Base-by-base conservation (phyloP, 2,329 filamentous ascomycete species). In the Aspergillus brasiliensis region DNA sequence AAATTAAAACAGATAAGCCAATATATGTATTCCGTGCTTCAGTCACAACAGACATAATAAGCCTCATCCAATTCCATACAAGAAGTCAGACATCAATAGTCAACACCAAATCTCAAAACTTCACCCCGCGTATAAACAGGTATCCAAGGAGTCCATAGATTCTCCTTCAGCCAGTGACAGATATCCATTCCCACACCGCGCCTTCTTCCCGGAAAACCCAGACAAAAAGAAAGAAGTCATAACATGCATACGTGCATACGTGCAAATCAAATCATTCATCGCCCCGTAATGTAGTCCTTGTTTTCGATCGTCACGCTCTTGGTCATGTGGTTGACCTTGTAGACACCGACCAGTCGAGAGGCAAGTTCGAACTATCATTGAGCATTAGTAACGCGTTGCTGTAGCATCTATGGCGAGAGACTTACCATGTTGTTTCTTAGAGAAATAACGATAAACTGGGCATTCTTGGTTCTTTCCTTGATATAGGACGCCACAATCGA, bases 281-380 rank as follows among this genome's bases (percentile, higher is more conserved):
- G 73, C 49, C 72, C 68, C 15, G 65, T 71, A 67, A 90, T 91
- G 73, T 89, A 95, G 78, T 95, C 90, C 67, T 82, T 83, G 78
- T 95, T 95, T 78, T 95, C 91, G 64, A 95, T 92, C 56, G 91
- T 92, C 21, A 95, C 91, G 76, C 90, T 93, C 86, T 94, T 95
- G 62, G 91, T 95, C 87, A 98, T 99, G 78, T 99, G 94, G 78
- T 96, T 98, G 75, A 99, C 95, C 83, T 99, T 99, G 83, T 99
- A 99, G 58, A 99, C 95, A 67, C 96, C 96, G 13, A 99, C 92
- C 61, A 99, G 85, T 58, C 96, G 86, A 59, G 92, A 88, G n/a
- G 96, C 94, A 64, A 99, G 87, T 82, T 99, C 95, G 78, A 99
- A 99, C 78, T 80, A 25, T n/a, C 15, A 1, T 23, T 42, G 40